These are phyloP conservation scores for Lactarius akahatsu DNA, from an alignment of 768 basidiomycete genomes.

Conservation along the genomic window DNA sequence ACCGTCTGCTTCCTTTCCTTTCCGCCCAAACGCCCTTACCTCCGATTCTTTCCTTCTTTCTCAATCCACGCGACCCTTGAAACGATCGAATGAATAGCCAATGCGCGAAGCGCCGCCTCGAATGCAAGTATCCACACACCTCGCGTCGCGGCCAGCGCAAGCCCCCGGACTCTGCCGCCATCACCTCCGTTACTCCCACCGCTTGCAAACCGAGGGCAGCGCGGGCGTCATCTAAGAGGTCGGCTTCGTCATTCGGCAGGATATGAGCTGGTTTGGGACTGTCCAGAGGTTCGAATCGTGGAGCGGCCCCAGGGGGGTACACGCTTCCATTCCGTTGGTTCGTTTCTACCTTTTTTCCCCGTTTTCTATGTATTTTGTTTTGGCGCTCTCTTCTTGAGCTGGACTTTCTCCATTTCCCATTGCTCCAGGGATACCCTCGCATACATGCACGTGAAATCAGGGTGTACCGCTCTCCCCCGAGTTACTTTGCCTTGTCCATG, in stretches of 20 bases:
- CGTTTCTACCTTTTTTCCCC: background rate
- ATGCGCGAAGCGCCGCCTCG: constrained; percentile 29
- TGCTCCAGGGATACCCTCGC: background rate
- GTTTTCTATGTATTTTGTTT: background rate
- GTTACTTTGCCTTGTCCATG: background rate
- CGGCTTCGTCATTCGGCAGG: background rate
- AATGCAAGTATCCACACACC: constrained; percentile 28
- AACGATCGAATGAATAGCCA: constrained; percentile 17
- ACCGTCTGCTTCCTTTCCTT: background rate
- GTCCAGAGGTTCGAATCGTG: background rate
- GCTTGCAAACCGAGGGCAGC: constrained; percentile 26
- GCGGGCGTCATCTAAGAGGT: constrained; percentile 10
- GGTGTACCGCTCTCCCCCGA: background rate
- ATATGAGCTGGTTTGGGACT: background rate
- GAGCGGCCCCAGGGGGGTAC: background rate
- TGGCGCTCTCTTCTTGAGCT: background rate
- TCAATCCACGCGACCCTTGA: constrained; percentile 1
- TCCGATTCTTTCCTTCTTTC: constrained; percentile 18
- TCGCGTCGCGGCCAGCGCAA: constrained; percentile 33
- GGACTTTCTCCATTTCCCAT: background rate
- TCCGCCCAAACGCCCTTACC: background rate
- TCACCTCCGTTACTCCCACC: constrained; percentile 20
- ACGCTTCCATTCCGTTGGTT: background rate
- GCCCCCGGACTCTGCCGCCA: constrained; percentile 2
- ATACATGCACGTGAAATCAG: background rate